Conservation (phyloP, 495 filamentous ascomycete species). For the Massariosphaeria phaeospora region DNA sequence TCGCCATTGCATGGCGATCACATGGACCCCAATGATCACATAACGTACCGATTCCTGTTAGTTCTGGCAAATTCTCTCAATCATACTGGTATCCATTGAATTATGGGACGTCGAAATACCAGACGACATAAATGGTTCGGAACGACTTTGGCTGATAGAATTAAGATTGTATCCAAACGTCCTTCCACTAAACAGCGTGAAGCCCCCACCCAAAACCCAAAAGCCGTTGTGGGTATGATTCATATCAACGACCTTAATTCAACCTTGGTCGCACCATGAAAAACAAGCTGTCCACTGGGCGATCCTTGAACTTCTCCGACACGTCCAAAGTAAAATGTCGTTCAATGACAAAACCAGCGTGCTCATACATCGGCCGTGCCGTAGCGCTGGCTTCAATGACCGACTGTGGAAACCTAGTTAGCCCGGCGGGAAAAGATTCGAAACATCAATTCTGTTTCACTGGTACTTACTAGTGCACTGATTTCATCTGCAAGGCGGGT, state of each 20-base stretch:
- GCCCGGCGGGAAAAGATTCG: no score
- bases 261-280: constrained; percentile 10
- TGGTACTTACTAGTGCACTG: not conserved
- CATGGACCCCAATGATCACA: no score
- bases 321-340: not conserved
- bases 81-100: no score
- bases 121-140: no score
- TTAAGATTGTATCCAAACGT: no score
- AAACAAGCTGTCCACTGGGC: not conserved
- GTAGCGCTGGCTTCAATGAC: not conserved
- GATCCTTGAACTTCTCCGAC: not conserved
- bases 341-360: not conserved
- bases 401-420: not conserved
- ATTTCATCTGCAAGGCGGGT: not conserved
- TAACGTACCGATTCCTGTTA: no score
- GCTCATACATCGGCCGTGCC: constrained; percentile 1
- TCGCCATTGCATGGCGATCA: no score
- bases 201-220: not conserved
- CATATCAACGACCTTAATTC: not conserved
- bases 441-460: not conserved
- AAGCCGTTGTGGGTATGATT: not conserved
- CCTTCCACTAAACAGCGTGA: no score
- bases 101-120: no score
- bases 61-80: no score
- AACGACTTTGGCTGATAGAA: no score